A percentile compares a stretch with the other conserved stretches of the same genome.
Evolutionary conservation across 208 protist genomes (phyloP).

Genomic region (Naegleria lovaniensis): DNA sequence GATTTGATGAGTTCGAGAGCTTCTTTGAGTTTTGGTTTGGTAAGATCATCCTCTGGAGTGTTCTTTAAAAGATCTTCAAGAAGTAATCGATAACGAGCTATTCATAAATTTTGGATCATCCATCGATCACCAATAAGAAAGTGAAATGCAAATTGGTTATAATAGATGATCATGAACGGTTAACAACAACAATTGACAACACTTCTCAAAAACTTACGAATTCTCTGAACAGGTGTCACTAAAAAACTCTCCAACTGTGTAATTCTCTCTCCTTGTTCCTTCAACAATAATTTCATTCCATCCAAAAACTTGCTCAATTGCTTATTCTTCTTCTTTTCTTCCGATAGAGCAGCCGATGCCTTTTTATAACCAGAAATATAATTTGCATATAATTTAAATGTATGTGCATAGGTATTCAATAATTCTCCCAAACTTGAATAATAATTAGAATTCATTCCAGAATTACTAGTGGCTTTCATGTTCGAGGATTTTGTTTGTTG

Average conservation of each 20-base stretch:
- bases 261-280: background rate
- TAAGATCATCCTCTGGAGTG: background rate
- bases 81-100: background rate
- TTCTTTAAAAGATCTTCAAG: background rate
- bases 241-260: background rate
- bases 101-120: background rate
- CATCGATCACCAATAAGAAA: no score
- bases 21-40: background rate
- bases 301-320: background rate
- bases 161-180: no score
- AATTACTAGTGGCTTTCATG: no score
- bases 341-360: background rate
- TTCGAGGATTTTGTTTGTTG: no score
- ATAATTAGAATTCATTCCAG: no score
- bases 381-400: background rate
- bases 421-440: background rate
- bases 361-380: background rate
- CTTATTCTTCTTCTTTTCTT: constrained; percentile 4
- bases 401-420: background rate
- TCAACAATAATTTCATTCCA: background rate
- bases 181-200: no score
- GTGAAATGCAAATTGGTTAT: no score
- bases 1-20: background rate
- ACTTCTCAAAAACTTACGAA: background rate
- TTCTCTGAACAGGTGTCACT: background rate